Evolutionary conservation across 1,284 basidiomycete genomes (phyloP), one percentile per base, ranked within the genome.

Genomic region (Ceratobasidium sp.): DNA sequence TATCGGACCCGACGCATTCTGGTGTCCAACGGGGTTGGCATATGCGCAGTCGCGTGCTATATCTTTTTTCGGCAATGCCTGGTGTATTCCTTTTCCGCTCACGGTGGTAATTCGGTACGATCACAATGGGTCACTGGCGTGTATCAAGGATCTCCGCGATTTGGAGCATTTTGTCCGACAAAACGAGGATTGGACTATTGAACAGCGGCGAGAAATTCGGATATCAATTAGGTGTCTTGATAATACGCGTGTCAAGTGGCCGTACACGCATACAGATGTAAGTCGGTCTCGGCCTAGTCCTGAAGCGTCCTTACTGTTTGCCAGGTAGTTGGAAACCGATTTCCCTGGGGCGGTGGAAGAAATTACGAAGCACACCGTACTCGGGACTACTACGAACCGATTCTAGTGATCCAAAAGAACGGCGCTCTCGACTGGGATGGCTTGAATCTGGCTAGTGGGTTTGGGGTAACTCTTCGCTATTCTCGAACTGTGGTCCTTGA

Each of bases 51-150:
- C 1, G 83, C 85, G 0, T 87, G 89, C 76, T 87, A 26, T 86
- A 0, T 88, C 87, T 66, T 90, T 86, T 83, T 94, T 94, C 83
- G 93, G 94, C 49, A 93, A 92, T 81, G 90, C 90, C 51, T 95
- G 91, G 90, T 92, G 91, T 89, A 89, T 92, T 77, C 93, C 91
- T n/a, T 96, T 94, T 83, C 94, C 92, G 13, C 93, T 91, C 2
- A 91, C 91, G 0, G 84, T 94, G 72, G 92, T 94, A 63, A 88
- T 96, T 42, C 90, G 89, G 10, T 95, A 94, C 81, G 94, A 96
- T 81, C 88, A 92, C 18, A 26, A 60, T 77, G 91, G 91, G 0
- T 86, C 86, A 1, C 84, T 88, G 56, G 84, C 87, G 0, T 86
- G 90, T 6, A 83, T 95, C 18, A 87, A 84, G 20, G 86, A 88